Conservation (phyloP, 202 grass and related monocot genomes). For the Bolboschoenoplectus hybrid region DNA sequence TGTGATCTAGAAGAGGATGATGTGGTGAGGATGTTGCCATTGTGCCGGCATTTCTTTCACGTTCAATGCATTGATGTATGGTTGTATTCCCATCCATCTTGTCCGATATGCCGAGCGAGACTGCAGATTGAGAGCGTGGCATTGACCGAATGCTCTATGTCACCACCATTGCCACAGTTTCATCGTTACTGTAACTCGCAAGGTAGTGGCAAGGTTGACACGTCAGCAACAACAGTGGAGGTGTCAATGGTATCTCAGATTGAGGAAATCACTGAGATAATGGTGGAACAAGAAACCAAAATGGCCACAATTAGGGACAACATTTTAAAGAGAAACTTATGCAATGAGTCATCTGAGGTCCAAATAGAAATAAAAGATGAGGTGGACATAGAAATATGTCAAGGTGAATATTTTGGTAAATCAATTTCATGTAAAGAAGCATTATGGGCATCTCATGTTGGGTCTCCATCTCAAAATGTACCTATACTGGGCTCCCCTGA, state of each 20-base stretch:
- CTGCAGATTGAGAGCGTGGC: not conserved
- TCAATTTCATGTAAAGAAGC: not conserved
- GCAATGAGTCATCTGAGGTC: not conserved
- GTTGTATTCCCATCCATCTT: conserved; percentile 47
- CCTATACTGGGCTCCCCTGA: not conserved
- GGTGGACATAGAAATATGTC: not conserved
- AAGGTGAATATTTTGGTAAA: not conserved
- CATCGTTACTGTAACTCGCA: not conserved
- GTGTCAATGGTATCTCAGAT: not conserved
- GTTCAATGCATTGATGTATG: conserved; percentile 56
- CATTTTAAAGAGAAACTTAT: not conserved
- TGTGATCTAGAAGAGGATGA: not conserved
- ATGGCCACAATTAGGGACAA: not conserved
- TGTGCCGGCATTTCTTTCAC: conserved; percentile 44
- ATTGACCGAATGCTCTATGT: not conserved
- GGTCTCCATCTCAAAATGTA: not conserved
- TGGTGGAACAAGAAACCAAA: not conserved
- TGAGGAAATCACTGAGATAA: not conserved
- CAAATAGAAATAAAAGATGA: not conserved
- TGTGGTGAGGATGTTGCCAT: conserved; percentile 14
- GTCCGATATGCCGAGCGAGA: conserved; percentile 57
- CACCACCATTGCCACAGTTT: not conserved
- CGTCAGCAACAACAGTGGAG: not conserved
- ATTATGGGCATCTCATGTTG: not conserved
- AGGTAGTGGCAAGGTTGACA: not conserved